phyloP scores from a whole-genome alignment of 1,284 basidiomycete species.

The Heterobasidion annosum region DNA sequence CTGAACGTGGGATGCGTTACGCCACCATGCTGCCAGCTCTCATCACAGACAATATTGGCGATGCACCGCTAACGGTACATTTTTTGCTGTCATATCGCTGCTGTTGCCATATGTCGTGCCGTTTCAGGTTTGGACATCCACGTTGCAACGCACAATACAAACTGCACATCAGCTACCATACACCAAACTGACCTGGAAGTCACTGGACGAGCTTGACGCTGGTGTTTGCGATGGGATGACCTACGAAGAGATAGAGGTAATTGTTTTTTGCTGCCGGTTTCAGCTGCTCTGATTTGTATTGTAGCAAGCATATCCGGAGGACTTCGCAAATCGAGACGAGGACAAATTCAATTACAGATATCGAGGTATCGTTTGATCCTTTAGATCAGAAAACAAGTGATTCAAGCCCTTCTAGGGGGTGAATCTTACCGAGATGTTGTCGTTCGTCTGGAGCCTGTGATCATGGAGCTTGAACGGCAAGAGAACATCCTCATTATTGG shows the following conservation, averaged over 20 bases:
- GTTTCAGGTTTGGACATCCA: slow-evolving; percentile 89
- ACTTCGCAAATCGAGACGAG: slow-evolving; percentile 97
- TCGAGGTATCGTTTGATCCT: slow-evolving; percentile 36
- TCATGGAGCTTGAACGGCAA: slow-evolving; percentile 98
- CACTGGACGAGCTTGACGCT: slow-evolving; percentile 95
- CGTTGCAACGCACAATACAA: slow-evolving; percentile 87
- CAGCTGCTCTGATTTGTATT: neutral
- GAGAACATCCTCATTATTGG: slow-evolving; percentile 97
- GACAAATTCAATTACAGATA: slow-evolving; percentile 99
- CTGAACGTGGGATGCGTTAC: slow-evolving; percentile 80
- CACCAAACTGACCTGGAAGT: slow-evolving; percentile 96
- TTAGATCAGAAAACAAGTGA: too few species aligned
- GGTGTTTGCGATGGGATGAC: slow-evolving; percentile 99
- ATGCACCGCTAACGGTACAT: slow-evolving; percentile 75
- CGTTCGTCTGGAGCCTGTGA: slow-evolving; percentile 93
- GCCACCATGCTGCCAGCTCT: slow-evolving; percentile 80
- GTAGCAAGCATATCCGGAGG: slow-evolving; percentile 91
- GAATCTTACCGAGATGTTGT: slow-evolving; percentile 96
- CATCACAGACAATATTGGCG: slow-evolving; percentile 87
- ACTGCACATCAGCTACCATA: slow-evolving; percentile 82
- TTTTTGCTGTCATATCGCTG: neutral
- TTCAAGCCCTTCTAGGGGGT: slow-evolving; percentile 38
- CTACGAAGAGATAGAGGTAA: slow-evolving; percentile 94
- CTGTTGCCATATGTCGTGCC: neutral
- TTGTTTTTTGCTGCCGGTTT: neutral